These are phyloP conservation scores for Scedosporium dehoogii DNA, from an alignment of 2,329 filamentous ascomycete species.

Conservation along the genomic window DNA sequence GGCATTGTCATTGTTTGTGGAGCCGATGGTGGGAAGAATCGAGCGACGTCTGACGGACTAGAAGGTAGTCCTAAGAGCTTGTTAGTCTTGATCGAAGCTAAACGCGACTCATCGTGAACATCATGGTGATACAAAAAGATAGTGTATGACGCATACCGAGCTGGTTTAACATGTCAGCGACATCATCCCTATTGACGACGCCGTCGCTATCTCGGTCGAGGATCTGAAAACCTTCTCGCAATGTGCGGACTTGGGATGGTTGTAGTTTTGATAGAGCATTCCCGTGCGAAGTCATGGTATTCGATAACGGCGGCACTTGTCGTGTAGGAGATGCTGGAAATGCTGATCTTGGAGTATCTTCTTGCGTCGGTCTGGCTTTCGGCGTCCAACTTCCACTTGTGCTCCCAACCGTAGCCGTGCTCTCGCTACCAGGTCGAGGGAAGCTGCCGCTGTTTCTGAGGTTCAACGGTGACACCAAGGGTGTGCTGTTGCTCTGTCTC, in stretches of 20 bases:
- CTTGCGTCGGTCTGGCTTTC: not conserved
- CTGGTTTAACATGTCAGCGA: conserved; percentile 79
- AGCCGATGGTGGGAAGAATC: conserved; percentile 70
- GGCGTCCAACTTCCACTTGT: conserved; percentile 8
- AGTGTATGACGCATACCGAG: conserved; percentile 44
- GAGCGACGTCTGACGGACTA: conserved; percentile 57
- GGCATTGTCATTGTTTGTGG: conserved; percentile 72
- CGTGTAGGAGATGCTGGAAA: conserved; percentile 24
- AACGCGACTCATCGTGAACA: not conserved
- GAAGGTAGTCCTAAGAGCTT: conserved; percentile 57
- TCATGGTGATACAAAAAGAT: not conserved
- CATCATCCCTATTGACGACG: conserved; percentile 68
- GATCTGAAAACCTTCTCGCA: conserved; percentile 90
- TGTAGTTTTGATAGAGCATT: conserved; percentile 64
- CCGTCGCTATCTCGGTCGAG: conserved; percentile 85
- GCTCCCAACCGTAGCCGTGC: conserved; percentile 4
- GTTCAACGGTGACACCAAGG: conserved; percentile 52
- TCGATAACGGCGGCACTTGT: conserved; percentile 29
- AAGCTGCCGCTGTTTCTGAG: conserved; percentile 27
- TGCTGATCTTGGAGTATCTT: conserved; percentile 8
- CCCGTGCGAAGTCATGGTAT: conserved; percentile 21
- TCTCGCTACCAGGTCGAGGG: conserved; percentile 1
- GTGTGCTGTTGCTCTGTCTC: conserved; percentile 46
- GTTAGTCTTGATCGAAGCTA: not conserved
- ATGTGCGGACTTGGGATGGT: conserved; percentile 70